phyloP scores from a whole-genome alignment of 2,329 filamentous ascomycete species.

The Scedosporium minutisporum region DNA sequence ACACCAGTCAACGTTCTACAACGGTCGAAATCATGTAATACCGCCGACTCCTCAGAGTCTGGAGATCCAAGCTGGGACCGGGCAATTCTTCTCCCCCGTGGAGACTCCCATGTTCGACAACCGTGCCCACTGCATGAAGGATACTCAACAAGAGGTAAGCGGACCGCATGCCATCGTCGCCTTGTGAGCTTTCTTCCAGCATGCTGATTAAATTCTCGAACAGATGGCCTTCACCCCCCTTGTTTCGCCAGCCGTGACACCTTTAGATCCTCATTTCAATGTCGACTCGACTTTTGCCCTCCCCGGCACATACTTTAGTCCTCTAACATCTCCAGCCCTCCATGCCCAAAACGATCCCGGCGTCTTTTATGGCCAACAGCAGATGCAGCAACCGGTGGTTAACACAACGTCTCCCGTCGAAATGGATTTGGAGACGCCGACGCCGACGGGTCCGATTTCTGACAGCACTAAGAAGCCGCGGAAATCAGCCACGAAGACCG shows the following conservation, averaged over 20 bases:
- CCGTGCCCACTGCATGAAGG: constrained; percentile 54
- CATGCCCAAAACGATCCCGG: constrained; percentile 56
- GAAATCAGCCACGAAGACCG: constrained; percentile 40
- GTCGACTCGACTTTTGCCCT: constrained; percentile 50
- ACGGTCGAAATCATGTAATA: constrained; percentile 49
- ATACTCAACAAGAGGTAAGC: constrained; percentile 60
- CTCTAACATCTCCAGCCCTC: constrained; percentile 70
- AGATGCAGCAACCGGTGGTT: constrained; percentile 26
- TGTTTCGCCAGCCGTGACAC: constrained; percentile 76
- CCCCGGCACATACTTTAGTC: constrained; percentile 70
- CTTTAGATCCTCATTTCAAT: constrained; percentile 62
- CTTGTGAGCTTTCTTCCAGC: background rate
- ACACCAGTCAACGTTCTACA: constrained; percentile 45
- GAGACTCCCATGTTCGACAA: constrained; percentile 48
- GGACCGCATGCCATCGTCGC: background rate
- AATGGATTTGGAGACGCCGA: constrained; percentile 40
- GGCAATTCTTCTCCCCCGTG: constrained; percentile 50
- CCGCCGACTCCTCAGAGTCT: constrained; percentile 75
- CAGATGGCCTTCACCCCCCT: constrained; percentile 71
- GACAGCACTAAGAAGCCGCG: constrained; percentile 43
- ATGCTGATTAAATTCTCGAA: constrained; percentile 15
- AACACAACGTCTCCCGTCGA: constrained; percentile 47
- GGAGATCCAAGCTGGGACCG: constrained; percentile 55
- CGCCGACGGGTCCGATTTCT: constrained; percentile 22
- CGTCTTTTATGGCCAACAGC: constrained; percentile 31